phyloP scores from a whole-genome alignment of 768 basidiomycete genomes.

The Sporobolomyces roseus region DNA sequence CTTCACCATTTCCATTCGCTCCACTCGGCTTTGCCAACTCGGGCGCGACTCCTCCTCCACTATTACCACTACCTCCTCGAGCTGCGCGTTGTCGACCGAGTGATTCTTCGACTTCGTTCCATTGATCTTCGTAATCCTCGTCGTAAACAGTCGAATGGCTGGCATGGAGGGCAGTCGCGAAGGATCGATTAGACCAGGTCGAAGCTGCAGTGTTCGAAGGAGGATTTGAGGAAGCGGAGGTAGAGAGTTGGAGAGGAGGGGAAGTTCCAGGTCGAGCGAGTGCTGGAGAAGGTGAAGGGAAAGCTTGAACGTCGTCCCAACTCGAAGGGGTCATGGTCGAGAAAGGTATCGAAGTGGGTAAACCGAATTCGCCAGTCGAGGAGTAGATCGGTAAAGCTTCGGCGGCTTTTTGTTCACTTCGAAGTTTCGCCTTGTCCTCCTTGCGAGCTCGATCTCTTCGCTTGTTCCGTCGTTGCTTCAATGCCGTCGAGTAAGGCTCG shows the following conservation, averaged over 20 bases:
- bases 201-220: conserved; percentile 13
- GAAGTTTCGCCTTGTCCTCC: conserved; percentile 75
- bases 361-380: conserved; percentile 22
- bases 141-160: conserved; percentile 12
- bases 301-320: conserved; percentile 48
- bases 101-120: conserved; percentile 34
- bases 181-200: conserved; percentile 76
- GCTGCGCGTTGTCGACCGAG: conserved; percentile 33
- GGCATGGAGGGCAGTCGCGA: conserved; percentile 68
- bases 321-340: not conserved
- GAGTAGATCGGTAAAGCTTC: conserved; percentile 53
- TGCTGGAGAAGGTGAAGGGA: conserved; percentile 38
- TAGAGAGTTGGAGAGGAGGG: not conserved
- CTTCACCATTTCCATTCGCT: conserved; percentile 17
- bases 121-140: conserved; percentile 32
- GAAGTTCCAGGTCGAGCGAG: conserved; percentile 38
- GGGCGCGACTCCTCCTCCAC: too few relatives aligned
- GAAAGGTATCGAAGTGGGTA: not conserved
- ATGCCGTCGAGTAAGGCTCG: conserved; percentile 74
- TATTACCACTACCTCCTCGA: not conserved
- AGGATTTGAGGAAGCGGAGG: not conserved
- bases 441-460: conserved; percentile 76
- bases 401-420: conserved; percentile 70
- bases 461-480: conserved; percentile 68
- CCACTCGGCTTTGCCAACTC: not conserved